Percentiles rank a stretch among this genome's conserved stretches.
Conservation (phyloP, 78 protist genomes). For the Guillardia theta region DNA sequence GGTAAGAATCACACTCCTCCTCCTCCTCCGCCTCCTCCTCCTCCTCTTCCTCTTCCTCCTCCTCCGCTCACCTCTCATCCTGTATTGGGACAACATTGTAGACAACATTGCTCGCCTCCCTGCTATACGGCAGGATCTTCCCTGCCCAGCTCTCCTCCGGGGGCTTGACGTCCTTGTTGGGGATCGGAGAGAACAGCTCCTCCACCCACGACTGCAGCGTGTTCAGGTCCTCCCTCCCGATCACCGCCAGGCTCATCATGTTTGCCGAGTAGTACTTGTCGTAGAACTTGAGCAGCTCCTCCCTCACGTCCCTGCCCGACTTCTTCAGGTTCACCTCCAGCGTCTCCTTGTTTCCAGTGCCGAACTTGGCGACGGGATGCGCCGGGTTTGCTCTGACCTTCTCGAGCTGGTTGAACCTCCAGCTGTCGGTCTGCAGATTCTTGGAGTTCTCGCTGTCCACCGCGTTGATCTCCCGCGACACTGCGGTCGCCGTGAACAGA, state of each 20-base stretch:
- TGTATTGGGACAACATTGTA: background rate
- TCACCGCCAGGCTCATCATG: constrained; percentile 63
- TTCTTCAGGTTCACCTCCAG: constrained; percentile 45
- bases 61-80: too few species aligned
- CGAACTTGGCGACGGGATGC: constrained; percentile 62
- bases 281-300: constrained; percentile 66
- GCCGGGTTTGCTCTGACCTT: background rate
- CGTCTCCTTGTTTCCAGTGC: constrained; percentile 77
- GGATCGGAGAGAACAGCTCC: constrained; percentile 25
- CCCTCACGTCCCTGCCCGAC: constrained; percentile 59
- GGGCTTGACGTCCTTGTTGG: constrained; percentile 7
- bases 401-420: constrained; percentile 64
- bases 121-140: background rate
- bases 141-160: background rate
- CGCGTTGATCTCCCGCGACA: constrained; percentile 71
- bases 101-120: background rate
- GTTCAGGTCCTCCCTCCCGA: constrained; percentile 41
- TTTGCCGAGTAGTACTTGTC: constrained; percentile 65
- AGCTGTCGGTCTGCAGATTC: constrained; percentile 47
- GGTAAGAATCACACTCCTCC: too few species aligned
- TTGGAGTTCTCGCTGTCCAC: constrained; percentile 61
- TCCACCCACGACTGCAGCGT: background rate
- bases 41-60: too few species aligned
- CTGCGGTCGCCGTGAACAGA: constrained; percentile 54
- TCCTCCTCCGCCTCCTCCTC: too few species aligned